Conservation (phyloP, 352 stramenopile genomes). For the Phytophthora niederhauseri region DNA sequence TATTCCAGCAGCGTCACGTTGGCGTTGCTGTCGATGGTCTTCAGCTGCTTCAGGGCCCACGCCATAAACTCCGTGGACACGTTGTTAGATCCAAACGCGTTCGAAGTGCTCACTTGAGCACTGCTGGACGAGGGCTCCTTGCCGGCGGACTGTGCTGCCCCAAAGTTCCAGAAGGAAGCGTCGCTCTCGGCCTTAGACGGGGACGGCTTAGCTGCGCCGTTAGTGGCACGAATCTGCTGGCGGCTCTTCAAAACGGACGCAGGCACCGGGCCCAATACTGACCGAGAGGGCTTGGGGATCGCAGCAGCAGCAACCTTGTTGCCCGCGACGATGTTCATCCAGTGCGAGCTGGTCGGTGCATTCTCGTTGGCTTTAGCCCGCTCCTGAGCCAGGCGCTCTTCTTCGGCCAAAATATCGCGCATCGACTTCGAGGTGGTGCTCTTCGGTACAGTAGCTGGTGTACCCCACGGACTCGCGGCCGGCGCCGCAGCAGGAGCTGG, state of each 20-base stretch:
- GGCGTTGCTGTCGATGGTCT: conserved; percentile 71
- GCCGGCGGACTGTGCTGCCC: conserved; percentile 42
- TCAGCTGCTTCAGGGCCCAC: conserved; percentile 83
- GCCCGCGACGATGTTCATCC: conserved; percentile 86
- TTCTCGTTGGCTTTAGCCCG: conserved; percentile 57
- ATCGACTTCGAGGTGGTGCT: conserved; percentile 55
- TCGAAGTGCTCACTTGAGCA: conserved; percentile 24
- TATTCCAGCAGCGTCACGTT: conserved; percentile 93
- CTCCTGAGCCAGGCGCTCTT: conserved; percentile 78
- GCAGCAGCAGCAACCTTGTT: conserved; percentile 52
- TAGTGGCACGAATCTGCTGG: conserved; percentile 55
- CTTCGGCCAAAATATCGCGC: conserved; percentile 82
- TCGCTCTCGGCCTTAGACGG: conserved; percentile 62
- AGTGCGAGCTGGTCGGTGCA: conserved; percentile 62
- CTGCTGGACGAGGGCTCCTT: conserved; percentile 20
- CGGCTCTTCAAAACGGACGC: conserved; percentile 83
- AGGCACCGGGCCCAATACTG: conserved; percentile 72
- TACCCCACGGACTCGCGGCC: conserved; percentile 55
- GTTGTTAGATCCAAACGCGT: conserved; percentile 57
- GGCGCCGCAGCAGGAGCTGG: conserved; percentile 25
- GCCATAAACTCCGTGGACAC: conserved; percentile 78
- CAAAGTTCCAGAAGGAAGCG: conserved; percentile 89
- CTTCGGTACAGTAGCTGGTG: conserved; percentile 38
- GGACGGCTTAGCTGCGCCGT: conserved; percentile 40
- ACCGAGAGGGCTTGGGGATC: conserved; percentile 56